phyloP scores from a whole-genome alignment of 208 protist genomes.

The Porcisia deanei region DNA sequence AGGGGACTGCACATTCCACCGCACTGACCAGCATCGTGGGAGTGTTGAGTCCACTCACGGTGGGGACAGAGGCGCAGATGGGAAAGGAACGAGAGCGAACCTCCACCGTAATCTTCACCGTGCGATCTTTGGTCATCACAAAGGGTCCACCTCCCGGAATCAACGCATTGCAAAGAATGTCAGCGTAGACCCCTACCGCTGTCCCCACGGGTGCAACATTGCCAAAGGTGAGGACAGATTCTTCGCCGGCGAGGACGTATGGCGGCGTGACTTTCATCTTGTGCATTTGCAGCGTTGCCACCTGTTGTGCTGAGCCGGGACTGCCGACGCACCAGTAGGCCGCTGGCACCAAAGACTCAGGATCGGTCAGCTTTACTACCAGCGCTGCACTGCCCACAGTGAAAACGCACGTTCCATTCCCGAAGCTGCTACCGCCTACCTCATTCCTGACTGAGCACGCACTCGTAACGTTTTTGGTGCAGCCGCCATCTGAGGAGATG shows the following conservation, averaged over 20 bases:
- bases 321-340: constrained; percentile 9
- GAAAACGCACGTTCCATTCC: constrained; percentile 9
- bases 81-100: neutral
- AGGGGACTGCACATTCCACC: neutral
- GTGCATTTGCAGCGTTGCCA: constrained; percentile 15
- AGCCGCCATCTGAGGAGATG: neutral
- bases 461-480: neutral
- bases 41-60: neutral
- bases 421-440: constrained; percentile 2
- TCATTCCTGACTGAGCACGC: neutral
- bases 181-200: neutral
- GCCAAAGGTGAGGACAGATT: neutral
- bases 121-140: neutral
- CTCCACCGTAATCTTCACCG: neutral
- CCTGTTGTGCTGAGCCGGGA: neutral
- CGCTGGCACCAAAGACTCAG: neutral
- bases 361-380: neutral
- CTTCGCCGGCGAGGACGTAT: constrained; percentile 1
- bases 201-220: constrained; percentile 2
- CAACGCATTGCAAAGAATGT: neutral
- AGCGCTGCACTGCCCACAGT: neutral
- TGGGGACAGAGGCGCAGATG: neutral
- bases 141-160: neutral
- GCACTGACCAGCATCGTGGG: neutral
- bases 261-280: neutral